Percentiles rank a stretch among this genome's conserved stretches.
Conservation (phyloP, 2,329 filamentous ascomycete species). For the Hypoxylon sp. region DNA sequence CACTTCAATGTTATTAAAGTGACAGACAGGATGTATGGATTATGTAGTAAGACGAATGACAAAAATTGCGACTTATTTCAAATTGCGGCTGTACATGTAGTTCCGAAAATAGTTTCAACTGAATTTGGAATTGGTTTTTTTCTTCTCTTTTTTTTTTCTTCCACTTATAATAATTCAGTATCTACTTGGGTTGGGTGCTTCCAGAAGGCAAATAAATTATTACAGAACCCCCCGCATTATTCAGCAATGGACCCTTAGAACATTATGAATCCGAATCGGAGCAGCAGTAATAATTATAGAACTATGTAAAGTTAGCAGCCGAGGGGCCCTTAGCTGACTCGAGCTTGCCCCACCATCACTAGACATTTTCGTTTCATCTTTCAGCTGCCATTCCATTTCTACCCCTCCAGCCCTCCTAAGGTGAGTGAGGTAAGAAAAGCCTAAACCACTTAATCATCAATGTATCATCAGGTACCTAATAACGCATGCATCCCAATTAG, state of each 20-base stretch:
- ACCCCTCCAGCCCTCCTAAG: too few species aligned
- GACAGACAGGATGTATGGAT: neutral
- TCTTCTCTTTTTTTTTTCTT: slow-evolving; percentile 4
- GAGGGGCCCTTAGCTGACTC: too few species aligned
- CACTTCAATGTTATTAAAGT: slow-evolving; percentile 8
- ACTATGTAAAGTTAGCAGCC: too few species aligned
- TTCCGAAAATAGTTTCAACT: slow-evolving; percentile 33
- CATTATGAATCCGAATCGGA: slow-evolving; percentile 18
- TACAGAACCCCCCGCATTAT: slow-evolving; percentile 29
- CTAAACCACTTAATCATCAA: too few species aligned
- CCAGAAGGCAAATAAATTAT: slow-evolving; percentile 20
- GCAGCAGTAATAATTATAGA: too few species aligned
- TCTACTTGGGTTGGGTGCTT: slow-evolving; percentile 3
- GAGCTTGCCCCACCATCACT: slow-evolving; percentile 6
- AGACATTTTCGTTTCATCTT: too few species aligned
- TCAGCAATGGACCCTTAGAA: slow-evolving; percentile 22
- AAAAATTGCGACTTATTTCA: slow-evolving; percentile 19
- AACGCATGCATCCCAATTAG: too few species aligned
- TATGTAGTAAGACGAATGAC: slow-evolving; percentile 28
- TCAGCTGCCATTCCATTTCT: too few species aligned
- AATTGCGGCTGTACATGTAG: slow-evolving; percentile 35
- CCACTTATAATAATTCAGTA: slow-evolving; percentile 1
- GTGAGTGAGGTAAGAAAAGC: too few species aligned
- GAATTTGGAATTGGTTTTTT: slow-evolving; percentile 34
- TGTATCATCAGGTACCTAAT: too few species aligned